Base-by-base conservation (phyloP, 2,329 filamentous ascomycete genomes). In the Fusarium robinianum region DNA sequence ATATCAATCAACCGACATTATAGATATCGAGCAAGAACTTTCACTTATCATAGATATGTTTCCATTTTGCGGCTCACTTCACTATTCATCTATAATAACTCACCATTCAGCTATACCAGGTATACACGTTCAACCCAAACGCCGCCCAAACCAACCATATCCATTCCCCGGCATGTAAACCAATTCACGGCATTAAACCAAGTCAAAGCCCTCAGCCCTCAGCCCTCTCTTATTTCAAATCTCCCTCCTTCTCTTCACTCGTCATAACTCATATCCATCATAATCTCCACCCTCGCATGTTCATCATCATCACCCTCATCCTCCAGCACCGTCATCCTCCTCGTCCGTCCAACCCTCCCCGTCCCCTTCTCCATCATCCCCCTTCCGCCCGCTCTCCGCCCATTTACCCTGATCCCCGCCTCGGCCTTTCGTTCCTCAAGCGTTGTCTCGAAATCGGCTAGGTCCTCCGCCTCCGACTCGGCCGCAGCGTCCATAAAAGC, bases 211-310 rank as follows among this genome's bases (percentile, higher is more conserved):
- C 22, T 23, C 30, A 25, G 23, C 18, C 15, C 25, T 26, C 45
- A 46, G 38, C 41, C 41, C 33, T 46, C 31, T 33, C 22, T 26
- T 27, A 31, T 18, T 5, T 17, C 21, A 32, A 18, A 29, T 39
- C 21, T 34, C 18, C 21, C 19, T 21, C 21, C 26, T 26, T 25
- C 18, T 8, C 25, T 8, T 51, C 45, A 62, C 40, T 80, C 77
- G 40, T 78, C 77, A 58, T 82, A 79, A 46, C 76, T 78, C 70
- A 79, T 71, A 29, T 79, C 79, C 69, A 83, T 74, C 65, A 79
- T 73, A 51, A 72, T 75, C 44, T 75, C 73, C 6, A 65, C 72
- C 40, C 65, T 69, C 31, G 61, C 58, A 14, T 66, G 63, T 51
- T 69, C 66, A 56, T 67, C 54, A 52, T 69, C 53, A 22, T 67